Evolutionary conservation across 768 basidiomycete species (phyloP).

Genomic region (Mrakia hoshinonis): DNA sequence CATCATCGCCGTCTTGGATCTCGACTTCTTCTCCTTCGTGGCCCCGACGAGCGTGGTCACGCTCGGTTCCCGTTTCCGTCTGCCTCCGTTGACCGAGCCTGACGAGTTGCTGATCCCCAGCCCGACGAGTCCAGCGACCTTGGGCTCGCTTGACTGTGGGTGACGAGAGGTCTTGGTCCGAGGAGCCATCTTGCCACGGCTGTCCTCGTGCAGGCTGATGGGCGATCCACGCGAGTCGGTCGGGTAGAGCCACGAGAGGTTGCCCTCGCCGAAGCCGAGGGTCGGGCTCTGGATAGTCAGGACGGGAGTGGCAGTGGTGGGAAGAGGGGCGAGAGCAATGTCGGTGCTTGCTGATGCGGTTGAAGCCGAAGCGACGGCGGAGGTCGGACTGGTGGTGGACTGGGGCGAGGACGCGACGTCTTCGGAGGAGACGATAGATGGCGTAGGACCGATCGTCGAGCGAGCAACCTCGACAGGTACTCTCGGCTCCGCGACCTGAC

Average conservation of each 20-base stretch:
- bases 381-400: too few relatives aligned
- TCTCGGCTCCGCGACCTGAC: too few relatives aligned
- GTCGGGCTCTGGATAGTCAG: background rate
- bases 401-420: too few relatives aligned
- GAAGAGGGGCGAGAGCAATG: background rate
- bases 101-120: background rate
- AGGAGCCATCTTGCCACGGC: background rate
- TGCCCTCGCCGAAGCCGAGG: background rate
- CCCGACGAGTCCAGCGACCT: background rate
- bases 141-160: background rate
- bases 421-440: too few relatives aligned
- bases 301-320: background rate
- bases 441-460: too few relatives aligned
- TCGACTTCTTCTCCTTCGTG: background rate
- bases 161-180: background rate
- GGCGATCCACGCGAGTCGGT: background rate
- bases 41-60: background rate
- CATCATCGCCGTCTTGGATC: background rate
- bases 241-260: background rate
- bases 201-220: background rate
- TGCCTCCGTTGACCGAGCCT: background rate
- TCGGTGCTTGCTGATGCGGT: too few relatives aligned
- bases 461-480: too few relatives aligned
- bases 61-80: background rate
- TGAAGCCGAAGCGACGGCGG: too few relatives aligned